These are phyloP conservation scores for Sordariomycetes sp. DNA, from an alignment of 2,329 filamentous ascomycete genomes.

Conservation along the genomic window DNA sequence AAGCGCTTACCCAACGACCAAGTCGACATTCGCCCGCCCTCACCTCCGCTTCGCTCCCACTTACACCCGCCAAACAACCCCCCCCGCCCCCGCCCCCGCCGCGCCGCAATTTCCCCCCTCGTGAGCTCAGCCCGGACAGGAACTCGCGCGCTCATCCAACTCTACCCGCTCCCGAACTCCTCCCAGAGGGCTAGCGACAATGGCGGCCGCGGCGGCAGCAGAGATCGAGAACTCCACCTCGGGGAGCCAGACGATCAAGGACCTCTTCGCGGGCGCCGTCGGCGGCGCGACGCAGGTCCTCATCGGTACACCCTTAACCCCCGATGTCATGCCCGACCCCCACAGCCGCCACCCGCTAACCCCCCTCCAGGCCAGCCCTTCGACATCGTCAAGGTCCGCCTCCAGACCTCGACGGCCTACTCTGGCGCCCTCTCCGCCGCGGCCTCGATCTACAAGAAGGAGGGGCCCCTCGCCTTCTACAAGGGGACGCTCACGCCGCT, in stretches of 20 bases:
- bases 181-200: background rate
- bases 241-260: constrained; percentile 59
- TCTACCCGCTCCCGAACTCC: background rate
- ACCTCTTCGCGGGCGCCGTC: constrained; percentile 79
- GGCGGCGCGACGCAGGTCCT: constrained; percentile 91
- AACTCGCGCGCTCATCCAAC: background rate
- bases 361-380: constrained; percentile 48
- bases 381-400: constrained; percentile 94
- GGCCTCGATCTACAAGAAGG: constrained; percentile 70
- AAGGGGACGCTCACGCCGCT: constrained; percentile 94
- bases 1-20: background rate
- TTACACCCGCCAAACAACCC: background rate
- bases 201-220: background rate
- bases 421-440: constrained; percentile 69
- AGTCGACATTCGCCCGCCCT: background rate
- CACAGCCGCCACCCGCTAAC: background rate
- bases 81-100: background rate
- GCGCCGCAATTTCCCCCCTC: background rate
- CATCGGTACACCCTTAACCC: constrained; percentile 50
- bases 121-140: no score
- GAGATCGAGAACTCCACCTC: background rate
- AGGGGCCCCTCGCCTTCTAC: constrained; percentile 89
- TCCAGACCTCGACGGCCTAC: constrained; percentile 82
- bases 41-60: background rate
- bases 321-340: background rate